A percentile compares a stretch with the other conserved stretches of the same genome.
Conservation (phyloP, 257 asterid species). For the Solanum virginianum region DNA sequence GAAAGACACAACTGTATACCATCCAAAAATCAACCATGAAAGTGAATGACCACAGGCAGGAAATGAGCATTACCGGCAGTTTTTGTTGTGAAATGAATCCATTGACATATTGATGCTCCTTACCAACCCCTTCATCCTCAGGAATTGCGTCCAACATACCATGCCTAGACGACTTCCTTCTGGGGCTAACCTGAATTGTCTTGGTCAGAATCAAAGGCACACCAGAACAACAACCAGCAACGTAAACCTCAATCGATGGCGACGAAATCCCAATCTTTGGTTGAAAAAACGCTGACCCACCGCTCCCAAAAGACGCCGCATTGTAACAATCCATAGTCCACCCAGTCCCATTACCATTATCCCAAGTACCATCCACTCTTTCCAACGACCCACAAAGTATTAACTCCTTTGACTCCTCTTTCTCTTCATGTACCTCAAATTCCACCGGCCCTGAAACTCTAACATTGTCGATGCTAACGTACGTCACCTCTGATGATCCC, state of each 20-base stretch:
- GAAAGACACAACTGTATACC: not conserved
- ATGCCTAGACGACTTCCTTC: conserved; percentile 39
- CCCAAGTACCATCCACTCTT: conserved; percentile 40
- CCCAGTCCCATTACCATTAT: conserved; percentile 34
- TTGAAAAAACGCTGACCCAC: conserved; percentile 36
- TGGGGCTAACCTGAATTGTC: conserved; percentile 45
- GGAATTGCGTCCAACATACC: conserved; percentile 60
- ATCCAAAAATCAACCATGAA: not conserved
- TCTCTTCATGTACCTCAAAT: conserved; percentile 51
- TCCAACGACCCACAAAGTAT: conserved; percentile 66
- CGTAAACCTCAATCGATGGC: conserved; percentile 64
- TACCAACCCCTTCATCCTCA: conserved; percentile 50
- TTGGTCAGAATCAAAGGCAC: conserved; percentile 51
- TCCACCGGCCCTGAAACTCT: conserved; percentile 54
- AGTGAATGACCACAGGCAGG: not conserved
- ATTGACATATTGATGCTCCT: conserved; percentile 18
- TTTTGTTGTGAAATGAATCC: conserved; percentile 43
- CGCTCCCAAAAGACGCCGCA: conserved; percentile 30
- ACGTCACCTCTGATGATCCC: conserved; percentile 69
- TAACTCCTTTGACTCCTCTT: conserved; percentile 28
- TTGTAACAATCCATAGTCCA: conserved; percentile 72
- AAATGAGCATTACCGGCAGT: conserved; percentile 27
- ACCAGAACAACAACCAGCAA: conserved; percentile 60
- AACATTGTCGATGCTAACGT: conserved; percentile 64
- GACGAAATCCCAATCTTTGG: conserved; percentile 58